Conservation (phyloP, 176 grass and related monocot species). For the Phyllostachys edulis region DNA sequence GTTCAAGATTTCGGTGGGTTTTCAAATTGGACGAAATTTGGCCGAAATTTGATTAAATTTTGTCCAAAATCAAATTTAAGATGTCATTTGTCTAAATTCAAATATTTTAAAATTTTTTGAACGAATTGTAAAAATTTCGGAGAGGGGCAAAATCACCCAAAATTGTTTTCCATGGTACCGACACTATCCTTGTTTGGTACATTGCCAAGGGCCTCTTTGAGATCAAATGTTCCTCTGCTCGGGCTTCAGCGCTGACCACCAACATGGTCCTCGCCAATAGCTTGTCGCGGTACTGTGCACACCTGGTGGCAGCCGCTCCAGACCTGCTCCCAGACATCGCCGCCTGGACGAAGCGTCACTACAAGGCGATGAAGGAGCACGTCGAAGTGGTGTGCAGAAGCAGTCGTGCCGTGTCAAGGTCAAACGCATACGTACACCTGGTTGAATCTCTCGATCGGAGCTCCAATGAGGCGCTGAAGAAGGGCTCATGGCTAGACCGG, state of each 20-base stretch:
- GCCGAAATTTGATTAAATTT: too few relatives aligned
- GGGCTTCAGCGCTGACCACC: neutral
- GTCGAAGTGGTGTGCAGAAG: neutral
- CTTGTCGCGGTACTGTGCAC: constrained; percentile 9
- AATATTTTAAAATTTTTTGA: too few relatives aligned
- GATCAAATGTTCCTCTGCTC: neutral
- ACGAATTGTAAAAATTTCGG: too few relatives aligned
- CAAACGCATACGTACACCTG: neutral
- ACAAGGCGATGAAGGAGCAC: neutral
- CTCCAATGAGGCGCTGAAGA: neutral
- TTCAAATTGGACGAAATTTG: too few relatives aligned
- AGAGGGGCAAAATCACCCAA: too few relatives aligned
- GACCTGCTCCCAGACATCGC: neutral
- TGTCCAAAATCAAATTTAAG: too few relatives aligned
- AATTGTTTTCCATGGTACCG: neutral
- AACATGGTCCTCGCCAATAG: neutral
- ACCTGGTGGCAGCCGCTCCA: constrained; percentile 16
- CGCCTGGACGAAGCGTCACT: neutral
- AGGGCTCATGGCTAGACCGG: neutral
- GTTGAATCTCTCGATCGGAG: neutral
- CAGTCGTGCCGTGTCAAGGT: neutral
- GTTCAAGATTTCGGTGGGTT: too few relatives aligned
- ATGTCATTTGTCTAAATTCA: too few relatives aligned
- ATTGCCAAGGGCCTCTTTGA: constrained; percentile 2
- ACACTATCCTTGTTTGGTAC: neutral